Base-by-base conservation (phyloP, 208 protist species). In the Wallacemonas sp. region DNA sequence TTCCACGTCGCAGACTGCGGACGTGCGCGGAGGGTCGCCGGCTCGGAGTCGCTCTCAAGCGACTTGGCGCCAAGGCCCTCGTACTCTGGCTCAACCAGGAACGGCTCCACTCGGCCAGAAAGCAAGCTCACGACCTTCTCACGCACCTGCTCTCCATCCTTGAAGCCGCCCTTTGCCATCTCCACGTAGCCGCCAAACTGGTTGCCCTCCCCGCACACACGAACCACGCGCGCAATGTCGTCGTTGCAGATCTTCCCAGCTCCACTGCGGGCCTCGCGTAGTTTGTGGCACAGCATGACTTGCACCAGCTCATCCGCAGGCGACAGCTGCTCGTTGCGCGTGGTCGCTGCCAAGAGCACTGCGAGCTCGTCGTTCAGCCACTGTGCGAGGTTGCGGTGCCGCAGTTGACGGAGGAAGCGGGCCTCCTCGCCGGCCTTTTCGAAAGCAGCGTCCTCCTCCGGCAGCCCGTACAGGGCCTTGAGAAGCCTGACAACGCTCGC, bases 1-100 rank as follows among this genome's bases (percentile, higher is more conserved):
- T 93, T 94, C 89, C 91, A 97, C 57, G 91, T 93, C n/a, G 87
- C 86, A 4, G 86, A 77, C 3, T 74, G 71, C 1, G 79, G 82
- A 1, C 74, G 50, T 5, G 77, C 42, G 18, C 41, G 55, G 26
- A 89, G 66, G 41, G 26, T 20, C 5, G 28, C 52, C 14, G 25
- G 44, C 65, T 54, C 55, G 22, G 48, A 62, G 16, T 45, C 44
- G 4, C 57, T 65, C 1, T 28, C 41, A 16, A 48, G 38, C 2
- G 29, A 7, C 50, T 3, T 32, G 44, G 25, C 22, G 3, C 61
- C n/a, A 10, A 54, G 26, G 42, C 61, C 44, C 31, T 52, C 48
- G 65, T 93, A 97, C 70, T 82, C 74, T 31, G 84, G 74, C 52
- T 83, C 72, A 11, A 66, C 61, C 36, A 97, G 67, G 75, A 97